Evolutionary conservation across 2,329 filamentous ascomycete species (phyloP).

Genomic region (Stagonosporopsis tanaceti): DNA sequence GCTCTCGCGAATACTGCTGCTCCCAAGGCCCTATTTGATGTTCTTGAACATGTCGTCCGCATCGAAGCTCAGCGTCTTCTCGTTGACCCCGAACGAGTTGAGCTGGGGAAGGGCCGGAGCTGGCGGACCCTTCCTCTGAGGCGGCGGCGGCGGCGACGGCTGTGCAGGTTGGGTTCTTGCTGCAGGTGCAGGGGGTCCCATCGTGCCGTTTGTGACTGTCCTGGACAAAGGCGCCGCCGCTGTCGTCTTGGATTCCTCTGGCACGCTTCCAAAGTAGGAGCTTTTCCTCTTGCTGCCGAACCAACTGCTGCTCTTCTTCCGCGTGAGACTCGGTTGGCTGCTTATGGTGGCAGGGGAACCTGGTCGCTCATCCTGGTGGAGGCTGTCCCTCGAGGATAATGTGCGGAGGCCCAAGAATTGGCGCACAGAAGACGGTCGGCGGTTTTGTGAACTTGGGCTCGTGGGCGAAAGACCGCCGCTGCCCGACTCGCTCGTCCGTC

Average conservation of each 20-base stretch:
- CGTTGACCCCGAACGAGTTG: constrained; percentile 46
- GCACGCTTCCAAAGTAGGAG: constrained; percentile 44
- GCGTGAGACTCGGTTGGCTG: constrained; percentile 42
- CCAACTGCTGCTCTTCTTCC: constrained; percentile 52
- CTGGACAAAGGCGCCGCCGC: constrained; percentile 13
- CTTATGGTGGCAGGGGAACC: constrained; percentile 47
- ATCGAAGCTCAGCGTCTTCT: constrained; percentile 44
- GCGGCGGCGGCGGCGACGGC: constrained; percentile 17
- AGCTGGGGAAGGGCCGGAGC: constrained; percentile 52
- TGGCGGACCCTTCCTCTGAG: constrained; percentile 46
- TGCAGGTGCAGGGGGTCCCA: constrained; percentile 22
- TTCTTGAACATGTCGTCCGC: constrained; percentile 53
- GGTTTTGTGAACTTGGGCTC: constrained; percentile 32
- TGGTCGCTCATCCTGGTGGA: constrained; percentile 45
- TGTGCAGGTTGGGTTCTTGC: constrained; percentile 1
- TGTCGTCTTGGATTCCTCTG: constrained; percentile 42
- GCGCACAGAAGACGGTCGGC: constrained; percentile 50
- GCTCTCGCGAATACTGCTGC: not conserved
- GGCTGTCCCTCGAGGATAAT: constrained; percentile 47
- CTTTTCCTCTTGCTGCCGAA: constrained; percentile 49
- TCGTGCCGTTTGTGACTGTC: constrained; percentile 26
- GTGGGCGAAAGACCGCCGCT: constrained; percentile 41
- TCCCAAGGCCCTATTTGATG: constrained; percentile 41
- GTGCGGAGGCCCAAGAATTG: constrained; percentile 51
- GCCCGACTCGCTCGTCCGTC: constrained; percentile 40